A percentile compares a stretch with the other conserved stretches of the same genome.
Evolutionary conservation across 805 yeast species (phyloP).

Genomic region (Starmerella apis): DNA sequence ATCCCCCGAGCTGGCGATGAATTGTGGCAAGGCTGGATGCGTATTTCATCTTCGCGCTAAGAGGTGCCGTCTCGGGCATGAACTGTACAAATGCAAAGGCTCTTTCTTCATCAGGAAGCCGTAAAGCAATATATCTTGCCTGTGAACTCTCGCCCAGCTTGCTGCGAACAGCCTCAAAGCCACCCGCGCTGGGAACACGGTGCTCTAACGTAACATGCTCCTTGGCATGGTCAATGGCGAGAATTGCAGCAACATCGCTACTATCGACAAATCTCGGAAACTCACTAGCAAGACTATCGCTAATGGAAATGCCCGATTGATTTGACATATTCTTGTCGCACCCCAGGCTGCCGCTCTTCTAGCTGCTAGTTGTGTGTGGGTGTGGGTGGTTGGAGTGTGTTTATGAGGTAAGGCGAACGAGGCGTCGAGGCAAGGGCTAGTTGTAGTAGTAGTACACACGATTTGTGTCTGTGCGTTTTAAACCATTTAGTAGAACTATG

Average conservation of each 20-base stretch:
- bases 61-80: slow-evolving; percentile 78
- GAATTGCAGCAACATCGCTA: slow-evolving; percentile 33
- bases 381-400: neutral
- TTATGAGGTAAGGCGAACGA: neutral
- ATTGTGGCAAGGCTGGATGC: slow-evolving; percentile 81
- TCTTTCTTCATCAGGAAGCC: slow-evolving; percentile 22
- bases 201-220: slow-evolving; percentile 31
- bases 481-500: no score
- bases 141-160: slow-evolving; percentile 32
- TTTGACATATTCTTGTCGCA: slow-evolving; percentile 41
- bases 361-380: neutral
- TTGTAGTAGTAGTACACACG: neutral
- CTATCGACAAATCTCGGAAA: slow-evolving; percentile 38
- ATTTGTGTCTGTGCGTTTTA: no score
- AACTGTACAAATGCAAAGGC: slow-evolving; percentile 58
- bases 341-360: neutral
- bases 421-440: neutral
- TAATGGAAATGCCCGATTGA: slow-evolving; percentile 52
- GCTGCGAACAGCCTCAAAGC: slow-evolving; percentile 33
- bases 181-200: slow-evolving; percentile 24
- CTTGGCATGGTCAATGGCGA: slow-evolving; percentile 32
- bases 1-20: slow-evolving; percentile 59
- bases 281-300: slow-evolving; percentile 37
- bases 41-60: slow-evolving; percentile 80
- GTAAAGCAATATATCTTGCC: slow-evolving; percentile 45